A percentile compares a stretch with the other conserved stretches of the same genome.
phyloP scores from a whole-genome alignment of 306 rosid genomes.

The Gastrolobium bilobum region DNA sequence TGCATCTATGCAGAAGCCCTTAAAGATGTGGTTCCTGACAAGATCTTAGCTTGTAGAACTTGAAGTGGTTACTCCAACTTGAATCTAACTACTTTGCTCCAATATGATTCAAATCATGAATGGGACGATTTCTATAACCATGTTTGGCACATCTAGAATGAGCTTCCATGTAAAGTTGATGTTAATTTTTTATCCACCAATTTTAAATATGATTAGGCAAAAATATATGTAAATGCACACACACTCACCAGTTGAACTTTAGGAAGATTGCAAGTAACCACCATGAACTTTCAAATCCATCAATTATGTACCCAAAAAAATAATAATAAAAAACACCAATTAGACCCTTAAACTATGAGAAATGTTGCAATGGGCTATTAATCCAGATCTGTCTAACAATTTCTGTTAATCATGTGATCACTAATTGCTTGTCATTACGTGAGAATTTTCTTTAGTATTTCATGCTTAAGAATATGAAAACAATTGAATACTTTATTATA shows the following conservation, averaged over 20 bases:
- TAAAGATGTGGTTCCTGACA: slow-evolving; percentile 31
- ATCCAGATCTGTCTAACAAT: not conserved
- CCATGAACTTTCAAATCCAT: slow-evolving; percentile 15
- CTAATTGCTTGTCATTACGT: not conserved
- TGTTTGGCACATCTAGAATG: slow-evolving; percentile 14
- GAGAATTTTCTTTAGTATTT: not conserved
- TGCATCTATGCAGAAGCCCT: slow-evolving; percentile 18
- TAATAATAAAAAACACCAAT: not conserved
- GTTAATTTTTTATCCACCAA: not conserved
- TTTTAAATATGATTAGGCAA: slow-evolving; percentile 19
- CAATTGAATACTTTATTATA: not conserved
- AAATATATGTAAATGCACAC: too few species aligned
- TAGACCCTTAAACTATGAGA: slow-evolving; percentile 21
- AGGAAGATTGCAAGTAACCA: slow-evolving; percentile 18
- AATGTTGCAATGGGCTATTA: slow-evolving; percentile 9
- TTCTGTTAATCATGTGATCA: not conserved
- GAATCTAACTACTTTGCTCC: not conserved
- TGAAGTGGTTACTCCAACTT: slow-evolving; percentile 25
- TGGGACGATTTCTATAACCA: too few species aligned
- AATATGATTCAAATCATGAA: too few species aligned
- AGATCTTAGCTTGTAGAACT: slow-evolving; percentile 8
- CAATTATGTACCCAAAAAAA: not conserved
- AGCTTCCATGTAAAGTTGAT: slow-evolving; percentile 33
- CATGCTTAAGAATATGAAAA: slow-evolving; percentile 17
- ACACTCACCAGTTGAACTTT: slow-evolving; percentile 2